A percentile compares a stretch with the other conserved stretches of the same genome.
phyloP scores from a whole-genome alignment of 805 yeast species.

The Saccharomycopsis schoenii region DNA sequence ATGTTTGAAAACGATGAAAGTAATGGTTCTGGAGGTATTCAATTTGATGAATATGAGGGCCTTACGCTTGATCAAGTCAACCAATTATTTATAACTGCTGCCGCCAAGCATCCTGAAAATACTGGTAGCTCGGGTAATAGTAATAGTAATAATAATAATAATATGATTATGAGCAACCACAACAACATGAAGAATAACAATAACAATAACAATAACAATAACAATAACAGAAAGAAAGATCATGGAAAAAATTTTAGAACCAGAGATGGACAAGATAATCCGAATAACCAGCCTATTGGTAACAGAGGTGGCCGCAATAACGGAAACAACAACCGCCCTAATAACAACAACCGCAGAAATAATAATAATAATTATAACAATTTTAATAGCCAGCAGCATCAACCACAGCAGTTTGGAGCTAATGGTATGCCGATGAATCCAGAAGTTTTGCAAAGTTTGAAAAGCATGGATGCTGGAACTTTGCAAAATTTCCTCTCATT shows the following conservation, averaged over 20 bases:
- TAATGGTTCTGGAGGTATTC: constrained; percentile 44
- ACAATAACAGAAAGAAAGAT: constrained; percentile 6
- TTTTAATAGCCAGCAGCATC: constrained; percentile 17
- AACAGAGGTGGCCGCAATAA: constrained; percentile 11
- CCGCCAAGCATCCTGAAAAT: constrained; percentile 9
- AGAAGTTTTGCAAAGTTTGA: constrained; percentile 7
- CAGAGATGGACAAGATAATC: constrained; percentile 10
- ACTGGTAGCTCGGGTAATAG: constrained; percentile 6
- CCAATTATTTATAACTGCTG: constrained; percentile 34
- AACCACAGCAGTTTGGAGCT: constrained; percentile 21
- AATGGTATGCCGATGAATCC: constrained; percentile 7
- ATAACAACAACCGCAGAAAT: constrained; percentile 11
- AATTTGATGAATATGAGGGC: constrained; percentile 73
- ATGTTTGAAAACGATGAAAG: constrained; percentile 58
- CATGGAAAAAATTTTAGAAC: background rate
- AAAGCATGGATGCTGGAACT: constrained; percentile 25
- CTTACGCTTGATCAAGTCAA: constrained; percentile 61
- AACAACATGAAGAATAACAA: background rate
- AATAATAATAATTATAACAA: constrained; percentile 10
- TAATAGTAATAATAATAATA: constrained; percentile 4
- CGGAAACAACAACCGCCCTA: constrained; percentile 14
- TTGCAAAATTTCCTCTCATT: constrained; percentile 26
- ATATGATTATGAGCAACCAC: background rate
- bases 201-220: constrained; percentile 6
- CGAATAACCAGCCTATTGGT: constrained; percentile 20